Percentiles rank a stretch among this genome's conserved stretches.
Evolutionary conservation across 805 yeast species (phyloP).

Genomic region (Zygoascus tannicola): DNA sequence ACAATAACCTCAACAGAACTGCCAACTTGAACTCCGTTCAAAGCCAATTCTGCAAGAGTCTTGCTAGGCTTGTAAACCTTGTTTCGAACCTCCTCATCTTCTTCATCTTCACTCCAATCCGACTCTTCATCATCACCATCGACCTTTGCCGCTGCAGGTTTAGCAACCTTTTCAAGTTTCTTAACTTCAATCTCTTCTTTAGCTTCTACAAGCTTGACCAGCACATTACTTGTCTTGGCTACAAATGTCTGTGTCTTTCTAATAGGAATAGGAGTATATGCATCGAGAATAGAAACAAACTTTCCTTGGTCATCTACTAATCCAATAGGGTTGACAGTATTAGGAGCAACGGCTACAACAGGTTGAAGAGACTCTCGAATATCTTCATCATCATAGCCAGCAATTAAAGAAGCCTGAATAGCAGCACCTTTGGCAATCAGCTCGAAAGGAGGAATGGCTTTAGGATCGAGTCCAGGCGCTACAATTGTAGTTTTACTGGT

Average conservation of each 20-base stretch:
- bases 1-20: slow-evolving; percentile 54
- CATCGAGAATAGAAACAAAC: slow-evolving; percentile 44
- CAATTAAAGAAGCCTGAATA: slow-evolving; percentile 77
- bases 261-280: slow-evolving; percentile 86
- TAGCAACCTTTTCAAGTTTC: slow-evolving; percentile 55
- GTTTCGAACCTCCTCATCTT: slow-evolving; percentile 78
- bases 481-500: slow-evolving; percentile 56
- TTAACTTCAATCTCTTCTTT: slow-evolving; percentile 76
- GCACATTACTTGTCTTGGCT: slow-evolving; percentile 44
- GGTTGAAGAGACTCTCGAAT: slow-evolving; percentile 81
- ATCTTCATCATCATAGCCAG: slow-evolving; percentile 74
- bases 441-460: slow-evolving; percentile 83
- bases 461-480: slow-evolving; percentile 66
- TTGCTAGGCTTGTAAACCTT: slow-evolving; percentile 65
- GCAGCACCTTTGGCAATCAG: slow-evolving; percentile 91
- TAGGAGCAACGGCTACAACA: slow-evolving; percentile 80
- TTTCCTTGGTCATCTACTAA: slow-evolving; percentile 66
- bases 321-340: slow-evolving; percentile 77
- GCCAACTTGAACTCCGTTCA: slow-evolving; percentile 59
- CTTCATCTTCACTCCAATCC: slow-evolving; percentile 60
- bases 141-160: slow-evolving; percentile 34
- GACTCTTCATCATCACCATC: slow-evolving; percentile 43
- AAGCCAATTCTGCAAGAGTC: slow-evolving; percentile 66
- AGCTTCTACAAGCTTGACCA: slow-evolving; percentile 75
- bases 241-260: slow-evolving; percentile 62